phyloP scores from a whole-genome alignment of 306 rosid genomes.

The Fragaria vesca region DNA sequence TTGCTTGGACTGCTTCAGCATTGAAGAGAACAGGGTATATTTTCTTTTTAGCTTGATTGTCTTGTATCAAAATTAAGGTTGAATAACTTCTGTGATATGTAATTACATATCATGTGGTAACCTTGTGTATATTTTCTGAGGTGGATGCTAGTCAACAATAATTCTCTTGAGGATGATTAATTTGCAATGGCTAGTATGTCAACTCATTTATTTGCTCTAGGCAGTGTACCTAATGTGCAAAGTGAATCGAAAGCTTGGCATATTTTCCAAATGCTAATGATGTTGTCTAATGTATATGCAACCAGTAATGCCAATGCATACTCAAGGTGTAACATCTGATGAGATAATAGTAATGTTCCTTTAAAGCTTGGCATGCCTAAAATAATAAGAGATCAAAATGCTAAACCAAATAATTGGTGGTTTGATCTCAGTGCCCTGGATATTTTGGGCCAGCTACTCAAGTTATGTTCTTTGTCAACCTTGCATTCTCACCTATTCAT shows the following conservation, averaged over 20 bases:
- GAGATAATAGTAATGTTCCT: background rate
- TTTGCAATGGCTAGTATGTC: background rate
- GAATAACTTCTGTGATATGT: background rate
- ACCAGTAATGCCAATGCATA: background rate
- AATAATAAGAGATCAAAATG: background rate
- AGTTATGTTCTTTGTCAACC: background rate
- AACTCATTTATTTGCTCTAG: constrained; percentile 5
- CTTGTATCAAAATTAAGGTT: background rate
- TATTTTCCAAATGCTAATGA: background rate
- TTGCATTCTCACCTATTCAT: background rate
- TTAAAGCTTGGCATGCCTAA: background rate
- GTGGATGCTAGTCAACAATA: background rate
- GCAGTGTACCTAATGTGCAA: constrained; percentile 2
- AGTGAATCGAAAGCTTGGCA: background rate
- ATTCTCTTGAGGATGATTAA: background rate
- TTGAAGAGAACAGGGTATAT: constrained; percentile 56
- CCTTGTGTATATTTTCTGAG: background rate
- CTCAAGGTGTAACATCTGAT: background rate
- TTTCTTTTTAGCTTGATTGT: constrained; percentile 1
- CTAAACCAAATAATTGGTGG: background rate
- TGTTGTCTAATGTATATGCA: background rate
- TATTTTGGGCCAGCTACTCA: background rate
- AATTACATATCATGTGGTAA: background rate
- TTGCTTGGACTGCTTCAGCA: constrained; percentile 58
- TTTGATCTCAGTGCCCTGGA: background rate